These are phyloP conservation scores for Aegilops speltoides DNA, from an alignment of 176 grass and related monocot genomes.

Conservation along the genomic window DNA sequence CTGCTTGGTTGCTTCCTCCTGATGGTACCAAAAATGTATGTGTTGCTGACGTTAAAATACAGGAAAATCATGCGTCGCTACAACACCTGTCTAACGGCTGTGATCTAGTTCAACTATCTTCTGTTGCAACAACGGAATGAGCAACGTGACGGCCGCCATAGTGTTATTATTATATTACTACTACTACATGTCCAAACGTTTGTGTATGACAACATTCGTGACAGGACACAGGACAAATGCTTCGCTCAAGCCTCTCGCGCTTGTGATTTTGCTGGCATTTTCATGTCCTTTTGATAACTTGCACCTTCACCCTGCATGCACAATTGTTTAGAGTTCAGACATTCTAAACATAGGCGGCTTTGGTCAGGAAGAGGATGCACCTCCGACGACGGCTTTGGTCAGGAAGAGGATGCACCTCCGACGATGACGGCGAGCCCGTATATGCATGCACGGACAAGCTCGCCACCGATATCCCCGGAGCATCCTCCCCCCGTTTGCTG, in stretches of 20 bases:
- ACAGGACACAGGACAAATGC: too few relatives aligned
- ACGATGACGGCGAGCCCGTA: neutral
- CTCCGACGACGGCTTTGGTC: neutral
- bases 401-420: neutral
- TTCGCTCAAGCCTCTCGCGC: neutral
- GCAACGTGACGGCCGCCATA: neutral
- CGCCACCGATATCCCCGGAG: neutral
- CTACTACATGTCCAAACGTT: too few relatives aligned
- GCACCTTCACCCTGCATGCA: too few relatives aligned
- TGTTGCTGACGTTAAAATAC: neutral
- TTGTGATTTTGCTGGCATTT: neutral
- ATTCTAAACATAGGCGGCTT: neutral
- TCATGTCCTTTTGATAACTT: neutral
- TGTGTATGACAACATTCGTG: too few relatives aligned
- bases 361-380: neutral
- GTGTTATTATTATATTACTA: neutral
- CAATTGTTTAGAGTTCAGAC: neutral
- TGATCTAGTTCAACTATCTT: neutral
- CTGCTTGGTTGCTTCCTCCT: neutral
- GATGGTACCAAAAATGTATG: too few relatives aligned
- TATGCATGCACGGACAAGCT: neutral
- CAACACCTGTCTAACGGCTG: neutral
- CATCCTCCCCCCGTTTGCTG: neutral
- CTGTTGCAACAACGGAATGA: neutral
- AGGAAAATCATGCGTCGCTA: neutral